Conservation (phyloP, 2,329 filamentous ascomycete genomes). For the Fusarium floridanum region DNA sequence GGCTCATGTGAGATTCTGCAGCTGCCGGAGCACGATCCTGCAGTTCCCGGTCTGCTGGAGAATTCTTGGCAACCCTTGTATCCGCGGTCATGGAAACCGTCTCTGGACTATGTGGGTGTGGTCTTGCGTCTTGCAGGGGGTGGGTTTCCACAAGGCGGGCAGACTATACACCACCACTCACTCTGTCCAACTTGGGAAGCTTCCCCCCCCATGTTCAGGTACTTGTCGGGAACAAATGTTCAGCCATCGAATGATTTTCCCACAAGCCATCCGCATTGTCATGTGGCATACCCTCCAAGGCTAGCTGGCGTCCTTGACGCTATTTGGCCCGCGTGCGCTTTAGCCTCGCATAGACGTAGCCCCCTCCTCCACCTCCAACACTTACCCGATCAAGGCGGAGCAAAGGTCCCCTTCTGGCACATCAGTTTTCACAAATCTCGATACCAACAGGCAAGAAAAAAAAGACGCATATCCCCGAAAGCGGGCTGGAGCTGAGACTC, state of each 20-base stretch:
- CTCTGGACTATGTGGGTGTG: conserved; percentile 15
- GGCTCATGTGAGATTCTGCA: conserved; percentile 31
- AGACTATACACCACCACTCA: conserved; percentile 10
- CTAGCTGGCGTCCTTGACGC: conserved; percentile 14
- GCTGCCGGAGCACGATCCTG: conserved; percentile 37
- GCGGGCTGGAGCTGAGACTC: conserved; percentile 20
- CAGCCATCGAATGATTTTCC: conserved; percentile 9
- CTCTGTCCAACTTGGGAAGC: not conserved
- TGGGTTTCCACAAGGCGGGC: conserved; percentile 13
- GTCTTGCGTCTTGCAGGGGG: conserved; percentile 13
- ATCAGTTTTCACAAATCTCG: conserved; percentile 7
- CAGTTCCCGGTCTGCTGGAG: conserved; percentile 33
- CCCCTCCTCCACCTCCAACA: not conserved
- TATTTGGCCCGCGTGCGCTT: conserved; percentile 21
- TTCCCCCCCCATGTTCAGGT: conserved; percentile 12
- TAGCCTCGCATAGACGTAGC: conserved; percentile 17
- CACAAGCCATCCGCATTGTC: conserved; percentile 13
- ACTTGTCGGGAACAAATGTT: conserved; percentile 10
- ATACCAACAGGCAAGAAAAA: conserved; percentile 18
- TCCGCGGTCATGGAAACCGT: conserved; percentile 32
- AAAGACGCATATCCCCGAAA: conserved; percentile 30
- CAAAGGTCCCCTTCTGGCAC: conserved; percentile 1
- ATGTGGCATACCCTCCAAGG: conserved; percentile 18
- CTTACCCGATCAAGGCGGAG: conserved; percentile 4
- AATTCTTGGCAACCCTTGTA: conserved; percentile 32